These are phyloP conservation scores for Acacia crassicarpa DNA, from an alignment of 306 rosid species.

Conservation along the genomic window DNA sequence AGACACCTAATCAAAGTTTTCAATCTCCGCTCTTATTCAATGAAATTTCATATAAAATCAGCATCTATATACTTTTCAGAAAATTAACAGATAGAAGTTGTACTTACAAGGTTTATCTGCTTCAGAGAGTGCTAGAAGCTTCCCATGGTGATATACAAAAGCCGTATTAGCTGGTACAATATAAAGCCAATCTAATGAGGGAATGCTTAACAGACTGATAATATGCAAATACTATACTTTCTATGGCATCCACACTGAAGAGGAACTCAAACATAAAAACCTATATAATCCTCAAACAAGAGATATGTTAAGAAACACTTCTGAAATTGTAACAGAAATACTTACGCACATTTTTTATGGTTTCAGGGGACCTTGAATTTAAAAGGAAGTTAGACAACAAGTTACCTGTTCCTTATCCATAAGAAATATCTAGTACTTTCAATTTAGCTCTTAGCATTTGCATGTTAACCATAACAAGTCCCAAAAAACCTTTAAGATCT, in stretches of 20 bases:
- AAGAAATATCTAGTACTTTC: conserved; percentile 77
- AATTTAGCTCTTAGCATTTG: conserved; percentile 78
- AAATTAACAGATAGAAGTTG: conserved; percentile 10
- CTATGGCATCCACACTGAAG: not conserved
- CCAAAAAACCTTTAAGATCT: conserved; percentile 84
- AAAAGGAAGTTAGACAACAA: conserved; percentile 8
- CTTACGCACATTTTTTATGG: conserved; percentile 1
- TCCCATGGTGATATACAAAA: conserved; percentile 85
- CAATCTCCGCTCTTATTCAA: conserved; percentile 1
- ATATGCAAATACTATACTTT: not conserved
- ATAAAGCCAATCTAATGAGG: conserved; percentile 8
- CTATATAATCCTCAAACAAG: conserved; percentile 12
- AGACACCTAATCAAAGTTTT: not conserved
- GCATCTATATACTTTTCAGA: not conserved
- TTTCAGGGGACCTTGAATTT: conserved; percentile 12
- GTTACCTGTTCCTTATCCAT: conserved; percentile 76
- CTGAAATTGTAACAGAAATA: not conserved
- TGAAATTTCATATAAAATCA: conserved; percentile 20
- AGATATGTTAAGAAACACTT: not conserved
- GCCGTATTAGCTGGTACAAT: conserved; percentile 78
- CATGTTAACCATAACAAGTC: conserved; percentile 75
- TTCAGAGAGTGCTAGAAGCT: conserved; percentile 90
- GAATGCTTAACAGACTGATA: not conserved
- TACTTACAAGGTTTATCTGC: conserved; percentile 93
- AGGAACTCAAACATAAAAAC: not conserved